These are phyloP conservation scores for Parastagonospora nodorum DNA, from an alignment of 2,329 filamentous ascomycete species.

Conservation along the genomic window DNA sequence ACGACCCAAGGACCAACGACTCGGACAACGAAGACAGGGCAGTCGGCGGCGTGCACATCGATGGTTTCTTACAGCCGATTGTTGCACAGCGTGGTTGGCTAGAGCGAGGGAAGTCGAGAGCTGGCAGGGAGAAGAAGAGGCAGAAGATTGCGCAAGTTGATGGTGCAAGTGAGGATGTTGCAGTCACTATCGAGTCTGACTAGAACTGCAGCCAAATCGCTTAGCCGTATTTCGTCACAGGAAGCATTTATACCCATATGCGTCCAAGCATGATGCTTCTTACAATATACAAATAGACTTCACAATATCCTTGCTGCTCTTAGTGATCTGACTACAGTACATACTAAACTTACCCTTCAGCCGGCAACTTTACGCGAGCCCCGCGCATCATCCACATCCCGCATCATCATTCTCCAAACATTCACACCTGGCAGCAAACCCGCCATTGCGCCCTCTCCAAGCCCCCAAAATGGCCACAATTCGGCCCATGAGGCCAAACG, in stretches of 20 bases:
- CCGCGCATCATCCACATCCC: conserved; percentile 8
- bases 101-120: conserved; percentile 28
- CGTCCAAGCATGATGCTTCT: too few relatives aligned
- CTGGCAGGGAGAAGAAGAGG: conserved; percentile 18
- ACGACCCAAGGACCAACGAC: conserved; percentile 46
- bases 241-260: too few relatives aligned
- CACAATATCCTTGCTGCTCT: too few relatives aligned
- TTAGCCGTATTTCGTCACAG: too few relatives aligned
- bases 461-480: conserved; percentile 74
- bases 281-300: too few relatives aligned
- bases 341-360: too few relatives aligned
- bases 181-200: not conserved
- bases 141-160: conserved; percentile 9
- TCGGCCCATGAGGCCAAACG: conserved; percentile 69
- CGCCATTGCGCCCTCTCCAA: not conserved
- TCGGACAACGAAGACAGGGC: conserved; percentile 55
- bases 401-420: not conserved
- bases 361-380: conserved; percentile 21
- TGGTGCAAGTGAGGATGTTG: not conserved
- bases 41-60: conserved; percentile 67
- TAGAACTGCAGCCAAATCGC: not conserved
- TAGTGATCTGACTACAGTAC: too few relatives aligned
- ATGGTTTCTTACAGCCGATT: conserved; percentile 68
- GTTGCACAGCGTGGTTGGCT: conserved; percentile 36
- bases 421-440: not conserved